Percentiles rank a stretch among this genome's conserved stretches.
Conservation (phyloP, 768 basidiomycete genomes). For the Tylopilus cervinicoccineus region DNA sequence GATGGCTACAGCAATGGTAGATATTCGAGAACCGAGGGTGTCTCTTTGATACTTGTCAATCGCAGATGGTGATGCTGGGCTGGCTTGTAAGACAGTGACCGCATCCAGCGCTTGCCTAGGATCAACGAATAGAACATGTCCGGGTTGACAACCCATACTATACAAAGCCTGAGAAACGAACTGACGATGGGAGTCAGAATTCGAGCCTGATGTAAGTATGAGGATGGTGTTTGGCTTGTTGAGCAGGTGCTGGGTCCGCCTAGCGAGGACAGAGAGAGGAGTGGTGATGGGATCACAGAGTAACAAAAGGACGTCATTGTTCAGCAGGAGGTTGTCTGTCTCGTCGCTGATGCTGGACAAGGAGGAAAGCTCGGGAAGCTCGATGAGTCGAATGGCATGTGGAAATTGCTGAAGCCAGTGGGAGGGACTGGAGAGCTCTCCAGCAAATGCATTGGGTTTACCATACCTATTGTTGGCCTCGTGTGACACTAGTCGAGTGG, state of each 20-base stretch:
- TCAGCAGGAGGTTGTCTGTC: conserved; percentile 20
- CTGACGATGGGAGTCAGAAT: conserved; percentile 11
- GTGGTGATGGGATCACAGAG: conserved; percentile 59
- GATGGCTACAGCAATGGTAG: conserved; percentile 43
- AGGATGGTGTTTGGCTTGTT: conserved; percentile 42
- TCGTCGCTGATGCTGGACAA: conserved; percentile 14
- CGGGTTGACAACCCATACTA: conserved; percentile 23
- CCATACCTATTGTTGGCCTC: conserved; percentile 19
- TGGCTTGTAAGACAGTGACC: conserved; percentile 42
- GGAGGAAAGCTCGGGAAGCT: conserved; percentile 27
- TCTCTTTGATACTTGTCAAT: conserved; percentile 66
- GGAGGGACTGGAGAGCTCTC: conserved; percentile 41
- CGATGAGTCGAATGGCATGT: conserved; percentile 45
- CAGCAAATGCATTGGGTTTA: conserved; percentile 14
- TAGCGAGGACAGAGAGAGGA: conserved; percentile 37
- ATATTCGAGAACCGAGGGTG: conserved; percentile 55
- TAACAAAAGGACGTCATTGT: conserved; percentile 62
- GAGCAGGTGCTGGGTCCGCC: conserved; percentile 25
- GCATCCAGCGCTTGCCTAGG: conserved; percentile 57
- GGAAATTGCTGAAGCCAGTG: conserved; percentile 56
- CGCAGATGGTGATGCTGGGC: conserved; percentile 43
- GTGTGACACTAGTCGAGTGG: not conserved
- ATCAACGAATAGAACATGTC: conserved; percentile 46
- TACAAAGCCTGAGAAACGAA: conserved; percentile 21
- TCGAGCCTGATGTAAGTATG: conserved; percentile 34